Evolutionary conservation across 306 rosid species (phyloP), one percentile per base, ranked within the genome.

Genomic region (Lupinus albus): DNA sequence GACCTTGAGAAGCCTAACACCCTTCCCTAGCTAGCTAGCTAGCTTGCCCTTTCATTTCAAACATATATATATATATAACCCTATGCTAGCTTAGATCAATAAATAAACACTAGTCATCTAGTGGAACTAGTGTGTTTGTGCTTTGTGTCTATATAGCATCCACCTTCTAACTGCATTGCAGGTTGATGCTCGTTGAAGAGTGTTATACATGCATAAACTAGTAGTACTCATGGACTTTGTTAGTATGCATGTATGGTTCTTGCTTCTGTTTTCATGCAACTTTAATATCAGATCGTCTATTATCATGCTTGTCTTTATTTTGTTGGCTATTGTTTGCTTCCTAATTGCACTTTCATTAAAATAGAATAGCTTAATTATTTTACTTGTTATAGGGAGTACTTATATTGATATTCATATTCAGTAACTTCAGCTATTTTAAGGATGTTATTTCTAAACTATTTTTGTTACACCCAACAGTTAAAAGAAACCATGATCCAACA

Each of bases 1-100:
- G 99, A 94, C 83, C 72, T 84, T 69, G 99, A 94, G 91, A 94
- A 86, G 86, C 97, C 97, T 18, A 71, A 81, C 83, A 35, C 35
- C 9, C 73, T 53, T 52, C 75, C 67, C 51, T 56, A 14, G 6
- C n/a, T n/a, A n/a, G n/a, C n/a, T n/a, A n/a, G n/a, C n/a, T n/a
- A n/a, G n/a, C n/a, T n/a, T n/a, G n/a, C 44, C 36, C 17, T 39
- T 41, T 46, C 13, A 4, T 25, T 25, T 1, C 2, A 4, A 3
- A 2, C 30, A 3, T 25, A 25, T 25, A 25, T 2, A 4, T 0
- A 2, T 4, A 3, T 25, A 25, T 25, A 25, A 1, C 4, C 30
- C 30, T 25, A 25, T 25, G 30, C 30, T 25, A 25, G 30, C n/a
- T 67, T 52, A 17, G 30, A 75, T 3, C 0, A 25, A 54, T 7